Evolutionary conservation across 805 yeast species (phyloP), one percentile per base, ranked within the genome.

Genomic region (Saturnispora halmiae): DNA sequence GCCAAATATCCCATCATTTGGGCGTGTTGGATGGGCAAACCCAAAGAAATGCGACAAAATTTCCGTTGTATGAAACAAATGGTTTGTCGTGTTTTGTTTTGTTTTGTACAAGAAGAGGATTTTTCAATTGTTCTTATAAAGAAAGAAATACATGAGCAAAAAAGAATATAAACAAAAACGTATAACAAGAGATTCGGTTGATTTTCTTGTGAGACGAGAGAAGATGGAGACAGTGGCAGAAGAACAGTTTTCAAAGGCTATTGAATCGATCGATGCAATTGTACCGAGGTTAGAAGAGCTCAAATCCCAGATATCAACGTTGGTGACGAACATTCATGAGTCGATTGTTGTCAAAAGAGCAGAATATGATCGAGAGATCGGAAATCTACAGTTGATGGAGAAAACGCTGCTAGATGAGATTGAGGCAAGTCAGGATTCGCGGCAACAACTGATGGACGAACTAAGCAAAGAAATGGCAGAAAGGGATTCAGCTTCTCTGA

Each of bases 401-500:
- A 41, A 39, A 6, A 53, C 49, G 20, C 38, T 54, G 13, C 41
- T 49, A 22, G 34, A 31, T 18, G 50, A 48, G 28, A 49, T 56
- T 5, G 46, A 42, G 16, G 41, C 43, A 6, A 48, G 50, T 11
- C 50, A 51, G 24, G 40, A 38, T 6, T 32, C 50, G n/a, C 49
- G 58, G 20, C 51, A 50, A 11, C 48, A 49, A 27, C 39, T 58
- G 13, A 39, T 49, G 15, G 40, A 42, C 30, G 48, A 52, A 24
- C 43, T 56, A 26, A 45, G 45, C 19, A 44, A 40, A n/a, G 53
- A 50, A 20, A 36, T 46, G 13, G 30, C 44, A 19, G 54, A 50
- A 24, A 41, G 54, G 27, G 60, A 59, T 28, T 45, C 46, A 13
- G 69, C 71, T 28, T 61, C 66, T 16, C 33, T 52, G 3, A 64